These are phyloP conservation scores for Naganishia onofrii DNA, from an alignment of 768 basidiomycete genomes.

Conservation along the genomic window DNA sequence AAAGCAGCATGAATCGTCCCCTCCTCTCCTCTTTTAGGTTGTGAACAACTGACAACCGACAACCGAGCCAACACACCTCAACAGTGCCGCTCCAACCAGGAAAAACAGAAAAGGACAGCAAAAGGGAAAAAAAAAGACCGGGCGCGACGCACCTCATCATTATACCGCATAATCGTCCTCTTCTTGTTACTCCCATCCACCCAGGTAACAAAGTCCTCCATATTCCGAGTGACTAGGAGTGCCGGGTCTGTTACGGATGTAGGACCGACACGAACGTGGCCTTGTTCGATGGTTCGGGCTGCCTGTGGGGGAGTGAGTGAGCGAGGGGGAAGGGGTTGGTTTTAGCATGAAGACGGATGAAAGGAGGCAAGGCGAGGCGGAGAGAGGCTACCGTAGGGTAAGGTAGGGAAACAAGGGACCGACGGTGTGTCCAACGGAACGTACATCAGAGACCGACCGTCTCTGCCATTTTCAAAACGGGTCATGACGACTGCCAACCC, in stretches of 20 bases:
- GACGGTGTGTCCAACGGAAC: too few relatives aligned
- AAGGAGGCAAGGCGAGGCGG: too few relatives aligned
- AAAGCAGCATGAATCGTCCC: constrained; percentile 28
- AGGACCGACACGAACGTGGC: constrained; percentile 93
- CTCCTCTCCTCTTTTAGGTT: too few relatives aligned
- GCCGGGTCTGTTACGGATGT: constrained; percentile 95
- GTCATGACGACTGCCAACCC: constrained; percentile 89
- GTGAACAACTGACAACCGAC: too few relatives aligned
- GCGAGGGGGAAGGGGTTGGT: too few relatives aligned
- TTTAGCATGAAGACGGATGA: too few relatives aligned
- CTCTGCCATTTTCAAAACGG: constrained; percentile 89
- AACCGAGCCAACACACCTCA: too few relatives aligned
- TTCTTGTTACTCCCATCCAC: constrained; percentile 96
- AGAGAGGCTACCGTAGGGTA: too few relatives aligned
- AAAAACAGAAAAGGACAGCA: background rate
- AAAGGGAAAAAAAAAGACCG: background rate
- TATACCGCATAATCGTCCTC: constrained; percentile 91
- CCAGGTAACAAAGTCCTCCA: constrained; percentile 99
- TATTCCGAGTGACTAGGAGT: constrained; percentile 90
- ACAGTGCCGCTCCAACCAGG: too few relatives aligned
- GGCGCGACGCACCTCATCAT: constrained; percentile 70
- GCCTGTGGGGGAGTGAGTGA: constrained; percentile 66
- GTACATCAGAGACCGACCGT: constrained; percentile 86
- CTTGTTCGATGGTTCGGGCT: constrained; percentile 95
- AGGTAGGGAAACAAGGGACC: background rate